Conservation (phyloP, 768 basidiomycete species). For the Psilocybe sp. region DNA sequence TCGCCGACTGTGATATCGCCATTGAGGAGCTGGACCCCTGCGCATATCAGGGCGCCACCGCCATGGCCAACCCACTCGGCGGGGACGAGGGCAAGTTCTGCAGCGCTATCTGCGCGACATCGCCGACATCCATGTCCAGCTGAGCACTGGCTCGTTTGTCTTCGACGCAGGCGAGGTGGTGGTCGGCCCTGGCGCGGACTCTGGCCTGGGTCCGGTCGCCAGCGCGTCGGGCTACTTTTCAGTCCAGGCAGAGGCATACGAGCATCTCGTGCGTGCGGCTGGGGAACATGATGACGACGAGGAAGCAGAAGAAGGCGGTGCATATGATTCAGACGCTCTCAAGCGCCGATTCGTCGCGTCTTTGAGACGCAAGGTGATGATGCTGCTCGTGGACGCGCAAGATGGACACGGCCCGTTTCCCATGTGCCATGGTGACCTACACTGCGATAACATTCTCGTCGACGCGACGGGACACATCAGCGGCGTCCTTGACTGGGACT, state of each 20-base stretch:
- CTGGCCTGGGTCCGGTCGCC: slow-evolving; percentile 37
- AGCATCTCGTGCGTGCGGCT: slow-evolving; percentile 33
- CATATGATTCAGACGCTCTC: slow-evolving; percentile 23
- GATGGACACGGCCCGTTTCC: slow-evolving; percentile 39
- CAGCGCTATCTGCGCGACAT: slow-evolving; percentile 37
- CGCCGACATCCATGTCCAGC: slow-evolving; percentile 38
- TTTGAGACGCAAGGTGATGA: slow-evolving; percentile 36
- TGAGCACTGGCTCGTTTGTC: slow-evolving; percentile 38
- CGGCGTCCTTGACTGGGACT: slow-evolving; percentile 41
- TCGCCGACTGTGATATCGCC: slow-evolving; percentile 38
- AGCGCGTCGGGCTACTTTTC: slow-evolving; percentile 38
- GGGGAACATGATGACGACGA: slow-evolving; percentile 21
- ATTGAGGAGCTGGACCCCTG: slow-evolving; percentile 28
- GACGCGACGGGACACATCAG: slow-evolving; percentile 37
- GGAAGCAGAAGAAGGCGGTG: slow-evolving; percentile 21
- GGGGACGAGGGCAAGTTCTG: slow-evolving; percentile 35
- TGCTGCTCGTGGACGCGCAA: slow-evolving; percentile 35
- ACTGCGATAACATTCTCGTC: slow-evolving; percentile 40
- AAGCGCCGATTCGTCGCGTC: slow-evolving; percentile 36
- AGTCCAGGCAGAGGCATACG: slow-evolving; percentile 36
- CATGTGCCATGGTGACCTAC: slow-evolving; percentile 39
- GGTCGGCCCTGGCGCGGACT: slow-evolving; percentile 39
- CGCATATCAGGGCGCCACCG: slow-evolving; percentile 13
- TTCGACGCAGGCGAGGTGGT: slow-evolving; percentile 31
- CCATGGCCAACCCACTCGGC: slow-evolving; percentile 25